Conservation (phyloP, 768 basidiomycete species). For the Tubosaeta sp. region DNA sequence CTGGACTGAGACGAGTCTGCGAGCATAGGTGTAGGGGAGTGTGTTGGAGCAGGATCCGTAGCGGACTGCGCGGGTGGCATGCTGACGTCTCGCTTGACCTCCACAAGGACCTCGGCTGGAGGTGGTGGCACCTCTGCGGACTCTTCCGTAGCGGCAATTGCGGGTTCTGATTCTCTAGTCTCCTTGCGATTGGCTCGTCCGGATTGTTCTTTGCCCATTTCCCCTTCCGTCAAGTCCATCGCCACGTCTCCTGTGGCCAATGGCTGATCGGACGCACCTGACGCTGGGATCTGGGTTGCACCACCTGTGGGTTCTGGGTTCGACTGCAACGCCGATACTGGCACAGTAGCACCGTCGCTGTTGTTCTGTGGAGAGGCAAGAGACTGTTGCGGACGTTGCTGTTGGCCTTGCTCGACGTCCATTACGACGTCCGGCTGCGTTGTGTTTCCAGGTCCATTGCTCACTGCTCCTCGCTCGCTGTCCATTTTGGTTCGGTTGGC, state of each 20-base stretch:
- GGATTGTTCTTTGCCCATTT: constrained; percentile 12
- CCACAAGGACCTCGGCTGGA: constrained; percentile 11
- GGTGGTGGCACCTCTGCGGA: constrained; percentile 4
- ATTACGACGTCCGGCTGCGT: constrained; percentile 12
- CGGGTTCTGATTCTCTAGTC: constrained; percentile 1
- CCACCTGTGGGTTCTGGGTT: constrained; percentile 11
- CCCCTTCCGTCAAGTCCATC: constrained; percentile 21
- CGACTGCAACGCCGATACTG: background rate
- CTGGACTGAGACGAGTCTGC: constrained; percentile 8
- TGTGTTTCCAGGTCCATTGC: background rate
- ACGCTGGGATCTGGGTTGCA: background rate
- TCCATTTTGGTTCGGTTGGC: constrained; percentile 21
- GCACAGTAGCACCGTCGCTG: background rate
- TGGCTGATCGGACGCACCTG: constrained; percentile 20
- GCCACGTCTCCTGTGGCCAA: constrained; percentile 20
- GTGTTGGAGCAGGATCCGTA: constrained; percentile 7
- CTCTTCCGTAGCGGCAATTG: constrained; percentile 2
- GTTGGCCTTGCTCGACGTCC: constrained; percentile 19
- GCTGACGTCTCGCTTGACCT: constrained; percentile 24
- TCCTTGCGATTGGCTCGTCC: constrained; percentile 7
- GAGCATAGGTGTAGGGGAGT: constrained; percentile 11
- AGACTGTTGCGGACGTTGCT: constrained; percentile 2
- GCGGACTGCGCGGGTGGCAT: constrained; percentile 16
- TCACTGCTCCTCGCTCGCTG: constrained; percentile 13
- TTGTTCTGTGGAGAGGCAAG: constrained; percentile 1